phyloP scores from a whole-genome alignment of 768 basidiomycete species.

The Crucibulum laeve region DNA sequence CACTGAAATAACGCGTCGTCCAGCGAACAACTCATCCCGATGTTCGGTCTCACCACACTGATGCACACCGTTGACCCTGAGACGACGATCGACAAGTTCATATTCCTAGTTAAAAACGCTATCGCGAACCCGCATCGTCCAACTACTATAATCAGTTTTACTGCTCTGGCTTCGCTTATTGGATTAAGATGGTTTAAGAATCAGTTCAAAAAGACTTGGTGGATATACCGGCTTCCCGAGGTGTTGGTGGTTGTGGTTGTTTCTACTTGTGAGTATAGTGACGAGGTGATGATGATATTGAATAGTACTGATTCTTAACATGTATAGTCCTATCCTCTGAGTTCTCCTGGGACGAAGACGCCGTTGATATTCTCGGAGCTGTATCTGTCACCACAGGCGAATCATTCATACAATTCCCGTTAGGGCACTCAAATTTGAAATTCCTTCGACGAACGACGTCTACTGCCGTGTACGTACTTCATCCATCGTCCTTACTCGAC shows the following conservation, averaged over 20 bases:
- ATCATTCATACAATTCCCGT: slow-evolving; percentile 71
- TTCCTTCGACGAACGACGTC: slow-evolving; percentile 79
- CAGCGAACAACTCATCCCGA: slow-evolving; percentile 84
- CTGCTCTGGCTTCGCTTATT: slow-evolving; percentile 64
- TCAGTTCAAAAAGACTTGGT: slow-evolving; percentile 56
- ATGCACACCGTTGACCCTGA: slow-evolving; percentile 53
- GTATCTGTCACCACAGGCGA: slow-evolving; percentile 60
- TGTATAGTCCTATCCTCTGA: slow-evolving; percentile 60
- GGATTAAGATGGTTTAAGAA: slow-evolving; percentile 54
- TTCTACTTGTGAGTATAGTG: slow-evolving; percentile 62
- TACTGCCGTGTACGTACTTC: slow-evolving; percentile 59
- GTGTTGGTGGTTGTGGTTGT: slow-evolving; percentile 83
- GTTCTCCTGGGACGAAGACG: slow-evolving; percentile 71
- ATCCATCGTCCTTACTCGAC: not conserved
- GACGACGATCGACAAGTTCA: slow-evolving; percentile 69
- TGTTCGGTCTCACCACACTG: slow-evolving; percentile 73
- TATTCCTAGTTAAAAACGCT: slow-evolving; percentile 65
- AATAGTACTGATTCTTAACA: not conserved
- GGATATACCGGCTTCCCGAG: slow-evolving; percentile 82
- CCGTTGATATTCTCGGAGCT: slow-evolving; percentile 79
- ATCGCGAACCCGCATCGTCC: slow-evolving; percentile 53
- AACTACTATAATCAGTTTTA: slow-evolving; percentile 74
- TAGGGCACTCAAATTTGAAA: slow-evolving; percentile 52
- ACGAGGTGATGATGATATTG: not conserved
- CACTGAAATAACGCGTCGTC: slow-evolving; percentile 1